Conservation (phyloP, 768 basidiomycete genomes). For the Tricholoma saponaceum region DNA sequence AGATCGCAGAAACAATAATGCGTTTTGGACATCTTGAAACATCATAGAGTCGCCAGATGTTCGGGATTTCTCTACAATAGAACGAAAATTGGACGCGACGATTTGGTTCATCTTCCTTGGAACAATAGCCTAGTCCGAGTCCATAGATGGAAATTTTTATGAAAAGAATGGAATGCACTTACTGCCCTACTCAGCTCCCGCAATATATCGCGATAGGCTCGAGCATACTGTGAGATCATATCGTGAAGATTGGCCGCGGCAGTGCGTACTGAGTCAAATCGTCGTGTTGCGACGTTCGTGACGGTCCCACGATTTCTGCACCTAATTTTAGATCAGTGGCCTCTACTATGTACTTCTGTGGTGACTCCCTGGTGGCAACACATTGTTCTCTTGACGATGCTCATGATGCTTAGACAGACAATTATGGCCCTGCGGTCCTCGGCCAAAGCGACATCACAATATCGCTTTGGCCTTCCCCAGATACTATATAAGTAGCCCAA, state of each 20-base stretch:
- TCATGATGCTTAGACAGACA: not conserved
- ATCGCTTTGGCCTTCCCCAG: not conserved
- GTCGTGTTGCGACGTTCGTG: not conserved
- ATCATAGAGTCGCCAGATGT: constrained; percentile 23
- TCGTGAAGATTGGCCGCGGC: not conserved
- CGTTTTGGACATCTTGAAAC: constrained; percentile 51
- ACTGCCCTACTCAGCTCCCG: constrained; percentile 54
- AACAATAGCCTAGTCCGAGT: constrained; percentile 23
- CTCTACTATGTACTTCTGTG: not conserved
- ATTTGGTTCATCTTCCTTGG: constrained; percentile 35
- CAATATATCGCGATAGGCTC: constrained; percentile 47
- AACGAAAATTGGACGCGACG: constrained; percentile 50
- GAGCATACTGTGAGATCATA: constrained; percentile 30
- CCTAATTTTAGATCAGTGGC: not conserved
- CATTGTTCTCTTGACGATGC: not conserved
- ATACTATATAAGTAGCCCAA: not conserved
- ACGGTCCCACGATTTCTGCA: too few species aligned
- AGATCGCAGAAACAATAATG: constrained; percentile 63
- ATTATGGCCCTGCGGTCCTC: not conserved
- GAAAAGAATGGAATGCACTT: constrained; percentile 12
- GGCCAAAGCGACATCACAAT: not conserved
- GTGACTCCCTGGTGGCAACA: not conserved
- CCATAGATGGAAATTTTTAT: constrained; percentile 1
- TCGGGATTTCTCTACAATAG: constrained; percentile 42
- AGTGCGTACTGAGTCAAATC: too few species aligned